Conservation (phyloP, 2,329 filamentous ascomycete genomes). For the Ceratocystis diversiconidia region DNA sequence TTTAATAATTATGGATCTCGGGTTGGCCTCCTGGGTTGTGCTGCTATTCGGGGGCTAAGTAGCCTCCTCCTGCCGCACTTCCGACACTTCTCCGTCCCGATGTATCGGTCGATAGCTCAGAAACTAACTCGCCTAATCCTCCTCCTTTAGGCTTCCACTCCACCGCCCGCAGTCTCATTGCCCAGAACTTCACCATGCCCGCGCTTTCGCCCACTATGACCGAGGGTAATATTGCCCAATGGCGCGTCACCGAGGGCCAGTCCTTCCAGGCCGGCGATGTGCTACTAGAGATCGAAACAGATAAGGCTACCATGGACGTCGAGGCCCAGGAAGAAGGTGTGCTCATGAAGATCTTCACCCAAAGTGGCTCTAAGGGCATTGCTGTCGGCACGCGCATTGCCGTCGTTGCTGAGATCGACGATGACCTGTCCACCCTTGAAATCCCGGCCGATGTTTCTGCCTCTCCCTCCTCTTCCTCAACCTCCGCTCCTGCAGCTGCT, state of each 20-base stretch:
- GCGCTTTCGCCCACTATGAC: slow-evolving; percentile 88
- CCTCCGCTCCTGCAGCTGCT: slow-evolving; percentile 14
- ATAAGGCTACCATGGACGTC: slow-evolving; percentile 90
- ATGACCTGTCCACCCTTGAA: slow-evolving; percentile 61
- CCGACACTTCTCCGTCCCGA: not conserved
- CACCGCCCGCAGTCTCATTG: slow-evolving; percentile 50
- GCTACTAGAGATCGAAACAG: slow-evolving; percentile 81
- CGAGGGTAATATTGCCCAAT: slow-evolving; percentile 73
- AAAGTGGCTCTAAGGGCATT: slow-evolving; percentile 60
- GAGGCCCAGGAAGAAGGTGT: slow-evolving; percentile 84
- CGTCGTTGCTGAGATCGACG: slow-evolving; percentile 66
- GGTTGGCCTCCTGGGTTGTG: not conserved
- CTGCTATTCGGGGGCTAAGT: not conserved
- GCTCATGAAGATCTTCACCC: slow-evolving; percentile 65
- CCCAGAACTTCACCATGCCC: slow-evolving; percentile 82
- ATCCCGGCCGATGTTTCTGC: slow-evolving; percentile 53
- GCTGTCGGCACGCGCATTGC: slow-evolving; percentile 71
- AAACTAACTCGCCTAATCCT: slow-evolving; percentile 1
- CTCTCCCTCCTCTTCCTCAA: slow-evolving; percentile 21
- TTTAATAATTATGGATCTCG: not conserved
- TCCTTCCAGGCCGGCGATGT: slow-evolving; percentile 72
- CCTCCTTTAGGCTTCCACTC: slow-evolving; percentile 41
- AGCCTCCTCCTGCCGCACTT: not conserved
- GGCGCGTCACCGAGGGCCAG: slow-evolving; percentile 81
- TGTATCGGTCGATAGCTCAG: not conserved